Base-by-base conservation (phyloP, 495 filamentous ascomycete species). In the Penicillium maclennaniae region DNA sequence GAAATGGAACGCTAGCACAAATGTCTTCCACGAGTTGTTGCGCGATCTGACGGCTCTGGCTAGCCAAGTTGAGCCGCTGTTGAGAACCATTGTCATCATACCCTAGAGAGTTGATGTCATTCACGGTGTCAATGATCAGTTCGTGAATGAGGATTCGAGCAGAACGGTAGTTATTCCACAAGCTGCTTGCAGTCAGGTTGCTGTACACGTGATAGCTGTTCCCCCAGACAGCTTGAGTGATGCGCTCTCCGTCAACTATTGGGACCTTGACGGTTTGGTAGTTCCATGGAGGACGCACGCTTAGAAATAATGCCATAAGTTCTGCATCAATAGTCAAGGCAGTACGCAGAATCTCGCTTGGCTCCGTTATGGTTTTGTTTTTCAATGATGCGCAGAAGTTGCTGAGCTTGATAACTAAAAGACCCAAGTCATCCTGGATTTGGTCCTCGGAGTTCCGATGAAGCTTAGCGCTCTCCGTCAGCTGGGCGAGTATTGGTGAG, bases 131-230 rank as follows among this genome's bases (percentile, higher is more conserved):
- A 31, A 60, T 47, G 19, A 55, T 51, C 4, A 49, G 25, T 43
- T 60, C 57, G 28, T 78, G 77, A 9, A 76, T 61, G 21, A 80
- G 68, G 36, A 82, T 69, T 28, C 76, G 72, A 0, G 74, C 72
- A 58, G 76, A 78, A 25, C 83, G 78, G 61, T 79, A 83, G 47
- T 79, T 74, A 53, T 82, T 86, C 80, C 81, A 83, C 42, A 78
- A 69, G 26, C 73, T 70, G 5, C 76, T 73, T 19, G 77, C 70
- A 70, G 75, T 80, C 41, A 79, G 68, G 57, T 79, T 71, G 12
- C 55, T 52, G 55, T 85, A 86, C 16, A 73, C 47, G 55, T 85
- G 80, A 57, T 79, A 81, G 38, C 63, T 68, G 20, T 72, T 71
- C 9, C 76, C 73, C 56, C 81, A 82, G 28, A 62, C 50, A 37